phyloP scores from a whole-genome alignment of 192 early-diverging fungal genomes.

The Geranomyces variabilis region DNA sequence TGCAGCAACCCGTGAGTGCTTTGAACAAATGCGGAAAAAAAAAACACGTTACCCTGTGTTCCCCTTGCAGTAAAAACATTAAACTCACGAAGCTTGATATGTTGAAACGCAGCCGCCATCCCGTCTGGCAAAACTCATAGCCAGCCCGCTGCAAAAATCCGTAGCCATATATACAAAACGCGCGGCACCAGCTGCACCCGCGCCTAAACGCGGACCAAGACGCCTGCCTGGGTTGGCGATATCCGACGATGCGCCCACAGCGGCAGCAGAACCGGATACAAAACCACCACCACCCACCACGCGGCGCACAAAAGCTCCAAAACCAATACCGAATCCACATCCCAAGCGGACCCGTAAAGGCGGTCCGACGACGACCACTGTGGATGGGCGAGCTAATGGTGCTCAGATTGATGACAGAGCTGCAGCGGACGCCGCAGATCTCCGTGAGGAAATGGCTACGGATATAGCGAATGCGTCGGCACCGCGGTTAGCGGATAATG shows the following conservation, averaged over 20 bases:
- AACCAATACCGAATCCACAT: too few relatives aligned
- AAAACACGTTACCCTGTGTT: too few relatives aligned
- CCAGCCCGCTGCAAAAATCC: neutral
- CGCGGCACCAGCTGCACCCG: neutral
- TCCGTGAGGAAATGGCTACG: too few relatives aligned
- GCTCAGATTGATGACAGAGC: too few relatives aligned
- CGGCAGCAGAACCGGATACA: neutral
- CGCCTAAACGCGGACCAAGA: neutral
- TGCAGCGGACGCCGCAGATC: too few relatives aligned
- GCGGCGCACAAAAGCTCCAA: neutral
- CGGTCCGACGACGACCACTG: too few relatives aligned
- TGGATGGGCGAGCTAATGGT: too few relatives aligned
- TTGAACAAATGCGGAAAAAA: too few relatives aligned
- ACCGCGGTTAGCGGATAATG: too few relatives aligned
- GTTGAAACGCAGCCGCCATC: slow-evolving; percentile 6
- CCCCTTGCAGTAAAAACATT: neutral
- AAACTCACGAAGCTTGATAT: neutral
- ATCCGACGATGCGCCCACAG: neutral
- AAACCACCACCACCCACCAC: neutral
- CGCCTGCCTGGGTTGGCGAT: neutral
- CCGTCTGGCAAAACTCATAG: slow-evolving; percentile 1
- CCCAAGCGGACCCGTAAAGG: too few relatives aligned
- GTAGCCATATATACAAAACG: neutral
- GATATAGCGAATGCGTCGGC: too few relatives aligned
- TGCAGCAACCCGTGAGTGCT: slow-evolving; percentile 17